phyloP scores from a whole-genome alignment of 225 moss, liverwort and hornwort species.

The Pseudisothecium myosuroides region DNA sequence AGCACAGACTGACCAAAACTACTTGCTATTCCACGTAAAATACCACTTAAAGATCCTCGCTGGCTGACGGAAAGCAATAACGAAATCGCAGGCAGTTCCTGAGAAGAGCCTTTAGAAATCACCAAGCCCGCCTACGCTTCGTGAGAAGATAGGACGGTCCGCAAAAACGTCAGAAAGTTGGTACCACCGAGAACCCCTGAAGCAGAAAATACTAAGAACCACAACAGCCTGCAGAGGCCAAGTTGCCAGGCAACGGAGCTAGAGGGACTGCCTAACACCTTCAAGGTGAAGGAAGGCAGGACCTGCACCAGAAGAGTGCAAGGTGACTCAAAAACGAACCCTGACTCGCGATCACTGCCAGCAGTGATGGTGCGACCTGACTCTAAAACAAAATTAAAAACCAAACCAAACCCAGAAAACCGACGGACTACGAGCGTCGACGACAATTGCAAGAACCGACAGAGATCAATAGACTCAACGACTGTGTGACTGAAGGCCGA shows the following conservation, averaged over 20 bases:
- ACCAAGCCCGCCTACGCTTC: not conserved
- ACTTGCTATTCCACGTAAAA: not conserved
- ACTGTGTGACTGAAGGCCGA: not conserved
- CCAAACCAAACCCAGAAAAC: not conserved
- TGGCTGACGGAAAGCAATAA: not conserved
- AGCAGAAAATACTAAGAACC: not conserved
- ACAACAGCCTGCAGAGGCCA: not conserved
- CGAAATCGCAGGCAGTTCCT: not conserved
- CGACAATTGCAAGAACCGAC: not conserved
- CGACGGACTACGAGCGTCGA: not conserved
- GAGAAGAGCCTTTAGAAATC: not conserved
- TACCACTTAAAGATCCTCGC: not conserved
- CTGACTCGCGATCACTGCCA: slow-evolving; percentile 3
- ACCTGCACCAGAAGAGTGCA: slow-evolving; percentile 23
- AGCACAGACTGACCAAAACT: not conserved
- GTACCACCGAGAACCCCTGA: not conserved
- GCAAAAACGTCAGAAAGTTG: not conserved
- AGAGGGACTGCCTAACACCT: not conserved
- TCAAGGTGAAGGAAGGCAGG: not conserved
- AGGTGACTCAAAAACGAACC: slow-evolving; percentile 37
- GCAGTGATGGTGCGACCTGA: not conserved
- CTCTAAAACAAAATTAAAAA: too few relatives aligned
- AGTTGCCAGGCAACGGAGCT: not conserved
- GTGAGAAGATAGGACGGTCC: not conserved
- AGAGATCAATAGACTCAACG: not conserved